Evolutionary conservation across 225 moss, liverwort and hornwort genomes (phyloP).

Genomic region (Rhytidiadelphus loreus): DNA sequence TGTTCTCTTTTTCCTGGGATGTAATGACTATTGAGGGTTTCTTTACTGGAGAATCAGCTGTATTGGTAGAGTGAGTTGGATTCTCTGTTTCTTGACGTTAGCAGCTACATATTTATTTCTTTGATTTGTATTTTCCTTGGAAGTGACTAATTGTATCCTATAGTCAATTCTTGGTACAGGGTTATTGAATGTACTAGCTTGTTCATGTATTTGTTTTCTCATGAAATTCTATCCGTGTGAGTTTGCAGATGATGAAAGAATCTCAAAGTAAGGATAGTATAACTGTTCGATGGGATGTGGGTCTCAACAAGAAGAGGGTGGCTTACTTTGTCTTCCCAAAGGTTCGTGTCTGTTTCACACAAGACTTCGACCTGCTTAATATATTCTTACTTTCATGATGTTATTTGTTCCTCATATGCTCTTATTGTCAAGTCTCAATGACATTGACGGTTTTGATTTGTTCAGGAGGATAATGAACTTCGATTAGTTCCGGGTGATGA

Average conservation of each 20-base stretch:
- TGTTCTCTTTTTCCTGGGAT: neutral
- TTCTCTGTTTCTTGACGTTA: neutral
- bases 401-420: neutral
- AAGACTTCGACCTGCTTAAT: neutral
- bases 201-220: neutral
- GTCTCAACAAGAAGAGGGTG: constrained; percentile 91
- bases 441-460: neutral
- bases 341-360: constrained; percentile 22
- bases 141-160: neutral
- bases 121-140: neutral
- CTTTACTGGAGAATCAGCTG: neutral
- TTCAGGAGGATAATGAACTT: constrained; percentile 95
- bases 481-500: constrained; percentile 97
- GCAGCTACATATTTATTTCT: neutral
- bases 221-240: neutral
- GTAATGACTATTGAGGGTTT: neutral
- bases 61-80: neutral
- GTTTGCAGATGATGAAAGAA: constrained; percentile 97
- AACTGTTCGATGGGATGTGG: constrained; percentile 94
- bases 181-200: neutral
- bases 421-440: neutral
- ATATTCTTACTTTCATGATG: neutral
- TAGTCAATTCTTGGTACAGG: neutral
- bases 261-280: constrained; percentile 98
- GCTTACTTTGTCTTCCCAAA: constrained; percentile 95